Evolutionary conservation across 78 protist genomes (phyloP), one percentile per base, ranked within the genome.

Genomic region (Anaeramoeba ignava): DNA sequence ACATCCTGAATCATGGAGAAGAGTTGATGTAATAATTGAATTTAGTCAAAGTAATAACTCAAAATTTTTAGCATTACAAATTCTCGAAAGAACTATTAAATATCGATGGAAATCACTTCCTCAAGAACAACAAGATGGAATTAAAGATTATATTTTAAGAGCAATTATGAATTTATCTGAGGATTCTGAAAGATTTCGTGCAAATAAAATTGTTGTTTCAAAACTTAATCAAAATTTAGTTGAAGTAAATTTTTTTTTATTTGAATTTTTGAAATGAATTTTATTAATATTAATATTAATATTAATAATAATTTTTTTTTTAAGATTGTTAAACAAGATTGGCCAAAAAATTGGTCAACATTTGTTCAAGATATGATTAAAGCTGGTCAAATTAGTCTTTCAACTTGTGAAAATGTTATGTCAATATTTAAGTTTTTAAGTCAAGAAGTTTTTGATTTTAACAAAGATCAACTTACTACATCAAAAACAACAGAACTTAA

Each of bases 361-460:
- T 96, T 98, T 87, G 89, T 98, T 41, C 88, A 92, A 8, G 98
- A 98, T 38, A 84, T 98, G 38, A 92, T 93, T 2, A 88, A 87
- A 23, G 81, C 96, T 8, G 42, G 91, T n/a, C 85, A 83, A 33
- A 88, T 91, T 0, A 90, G 40, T 85, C 97, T 91, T 78, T 33
- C 91, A 0, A 41, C 96, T 40, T 95, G 98, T 81, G 94, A 93
- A 81, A 98, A 98, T 91, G 96, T 93, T 88, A 91, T 97, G 96
- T 42, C n/a, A 40, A 93, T 97, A 68, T 87, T 97, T 40, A 81
- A 83, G 81, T 89, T 94, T 34, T 87, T 97, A 67, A 39, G 87
- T 33, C 91, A 89, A 85, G 96, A 94, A 41, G 88, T 96, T 23
- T 98, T 97, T 42, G 97, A 95, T 39, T 97, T 89, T 82, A 87